Conservation (phyloP, 73 alveolate genomes). For the Paramecium sexaurelia region DNA sequence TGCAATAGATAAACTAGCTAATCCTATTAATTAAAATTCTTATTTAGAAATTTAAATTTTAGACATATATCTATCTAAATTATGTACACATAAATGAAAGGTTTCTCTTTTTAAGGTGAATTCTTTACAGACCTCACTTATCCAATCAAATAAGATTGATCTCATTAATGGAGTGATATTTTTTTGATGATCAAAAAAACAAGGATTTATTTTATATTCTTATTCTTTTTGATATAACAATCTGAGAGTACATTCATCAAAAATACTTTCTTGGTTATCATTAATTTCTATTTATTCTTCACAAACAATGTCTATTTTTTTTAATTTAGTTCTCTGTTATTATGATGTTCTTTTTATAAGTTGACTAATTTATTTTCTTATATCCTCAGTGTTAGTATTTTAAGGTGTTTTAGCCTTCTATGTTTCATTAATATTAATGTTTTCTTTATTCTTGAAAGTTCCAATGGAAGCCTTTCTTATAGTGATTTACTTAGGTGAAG, state of each 20-base stretch:
- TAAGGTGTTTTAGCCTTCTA: background rate
- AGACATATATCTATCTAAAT: constrained; percentile 84
- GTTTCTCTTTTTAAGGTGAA: constrained; percentile 89
- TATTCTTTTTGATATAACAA: background rate
- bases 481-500: constrained; percentile 28
- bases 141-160: constrained; percentile 93
- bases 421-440: background rate
- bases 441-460: background rate
- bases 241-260: constrained; percentile 20
- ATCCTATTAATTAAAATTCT: constrained; percentile 87
- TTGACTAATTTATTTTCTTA: background rate
- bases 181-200: constrained; percentile 45
- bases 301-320: constrained; percentile 24
- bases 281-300: constrained; percentile 26
- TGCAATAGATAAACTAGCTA: constrained; percentile 86
- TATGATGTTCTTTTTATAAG: constrained; percentile 23
- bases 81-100: constrained; percentile 81
- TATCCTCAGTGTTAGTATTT: background rate
- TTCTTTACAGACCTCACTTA: constrained; percentile 95
- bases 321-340: background rate
- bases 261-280: background rate
- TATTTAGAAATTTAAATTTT: constrained; percentile 71
- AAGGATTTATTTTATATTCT: constrained; percentile 19
- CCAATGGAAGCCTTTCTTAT: constrained; percentile 39
- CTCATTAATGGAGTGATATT: constrained; percentile 84